Evolutionary conservation across 345 rosid species (phyloP), one percentile per base, ranked within the genome.

Genomic region (Moricandia moricandioides): DNA sequence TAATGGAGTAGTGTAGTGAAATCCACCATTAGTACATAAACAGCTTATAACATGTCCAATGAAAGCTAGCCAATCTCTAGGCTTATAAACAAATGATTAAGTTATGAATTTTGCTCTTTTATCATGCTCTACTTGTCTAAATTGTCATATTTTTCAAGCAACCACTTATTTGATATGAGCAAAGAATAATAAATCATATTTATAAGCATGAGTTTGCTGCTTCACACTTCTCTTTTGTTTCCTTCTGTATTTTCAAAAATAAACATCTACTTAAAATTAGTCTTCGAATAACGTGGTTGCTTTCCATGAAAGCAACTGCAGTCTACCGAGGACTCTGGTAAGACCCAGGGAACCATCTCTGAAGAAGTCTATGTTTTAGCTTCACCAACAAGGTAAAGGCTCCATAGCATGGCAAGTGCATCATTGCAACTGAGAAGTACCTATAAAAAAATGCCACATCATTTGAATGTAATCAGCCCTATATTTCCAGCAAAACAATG

Each of bases 401-500:
- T 30, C 91, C 90, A 40, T 90, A 92, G 84, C 99, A 95, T 30
- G 97, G 94, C 64, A 95, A 69, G 67, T 92, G 99, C 92, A 95
- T 86, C 74, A 87, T 80, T 52, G 90, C 97, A 30, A 88, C 98
- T 7, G 90, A 78, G 2, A 88, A 85, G 83, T 95, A 92, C 98
- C 98, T 94, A 70, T 73, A 69, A 69, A 31, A 31, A 39, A 55
- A 18, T 14, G 14, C 37, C 52, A 1, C 27, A 49, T 62, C 2
- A 51, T 62, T 26, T 7, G 0, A 52, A 14, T 63, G 6, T 26
- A n/a, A 73, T 40, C 58, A 73, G 5, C 65, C 24, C 3, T 40
- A 8, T 1, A 31, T 56, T 29, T 40, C 17, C 27, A 14, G 14
- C 4, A 3, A 57, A 72, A 66, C 64, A 65, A 57, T 33, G 8